Evolutionary conservation across 2,329 filamentous ascomycete genomes (phyloP), one percentile per base, ranked within the genome.

Genomic region (Talaromyces sp.): DNA sequence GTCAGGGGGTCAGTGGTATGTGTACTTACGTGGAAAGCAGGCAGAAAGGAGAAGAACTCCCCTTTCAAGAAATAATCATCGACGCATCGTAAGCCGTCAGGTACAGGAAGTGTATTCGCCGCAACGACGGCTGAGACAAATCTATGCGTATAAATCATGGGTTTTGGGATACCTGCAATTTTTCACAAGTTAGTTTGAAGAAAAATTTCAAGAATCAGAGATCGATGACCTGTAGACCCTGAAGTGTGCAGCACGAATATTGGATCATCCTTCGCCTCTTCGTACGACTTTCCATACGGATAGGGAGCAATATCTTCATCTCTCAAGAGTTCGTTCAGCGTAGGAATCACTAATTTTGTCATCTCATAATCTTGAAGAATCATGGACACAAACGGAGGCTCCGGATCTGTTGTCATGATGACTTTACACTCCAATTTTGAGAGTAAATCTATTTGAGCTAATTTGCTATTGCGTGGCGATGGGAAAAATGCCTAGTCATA

Each of bases 21-120:
- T 22, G 22, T 22, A 22, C 45, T 47, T 14, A 62, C 60, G 24
- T 62, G 41, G 41, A 62, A 62, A 13, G 47, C 47, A 10, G 60
- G 60, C n/a, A 62, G 31, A 24, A 62, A 62, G 19, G 60, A 62
- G 60, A 41, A 62, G 33, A 49, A 50, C 10, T 56, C 52, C 14
- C 52, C 52, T 33, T 35, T 35, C 31, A 35, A 37, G 52, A 56
- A 35, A 13, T 22, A 22, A 14, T 39, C n/a, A 22, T 22, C 52
- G 16, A 37, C 35, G 7, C 14, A 7, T 13, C n/a, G 5, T 22
- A 56, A 7, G 11, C 45, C 58, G 9, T 45, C 31, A 2, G 45
- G 31, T 27, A 31, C 58, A n/a, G 58, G 39, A n/a, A 31, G 45
- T 13, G 45, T 56, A n/a, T 37, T 37, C 27, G 31, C 31, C 13